Conservation (phyloP, 768 basidiomycete genomes). For the Suillus fuscotomentosus region DNA sequence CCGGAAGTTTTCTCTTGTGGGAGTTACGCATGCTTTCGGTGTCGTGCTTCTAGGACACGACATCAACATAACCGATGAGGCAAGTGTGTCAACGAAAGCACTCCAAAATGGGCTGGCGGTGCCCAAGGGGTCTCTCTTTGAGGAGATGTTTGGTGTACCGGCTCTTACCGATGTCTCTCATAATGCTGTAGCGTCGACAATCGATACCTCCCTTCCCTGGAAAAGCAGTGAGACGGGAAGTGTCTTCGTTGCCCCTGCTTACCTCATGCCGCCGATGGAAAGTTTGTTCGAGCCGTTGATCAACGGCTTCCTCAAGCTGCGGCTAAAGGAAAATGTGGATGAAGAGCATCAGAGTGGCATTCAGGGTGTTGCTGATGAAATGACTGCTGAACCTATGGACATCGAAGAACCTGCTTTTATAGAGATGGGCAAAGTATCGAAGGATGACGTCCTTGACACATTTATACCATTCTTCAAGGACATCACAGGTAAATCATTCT, state of each 20-base stretch:
- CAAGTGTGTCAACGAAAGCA: constrained; percentile 42
- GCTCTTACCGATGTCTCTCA: constrained; percentile 46
- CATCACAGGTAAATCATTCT: constrained; percentile 39
- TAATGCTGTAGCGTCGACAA: constrained; percentile 7
- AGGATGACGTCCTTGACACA: constrained; percentile 53
- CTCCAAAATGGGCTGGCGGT: constrained; percentile 27
- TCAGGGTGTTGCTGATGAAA: constrained; percentile 42
- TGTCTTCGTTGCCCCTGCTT: constrained; percentile 68
- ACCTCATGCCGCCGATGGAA: constrained; percentile 74
- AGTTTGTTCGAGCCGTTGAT: constrained; percentile 67
- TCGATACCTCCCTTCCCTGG: constrained; percentile 28
- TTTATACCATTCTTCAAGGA: constrained; percentile 65
- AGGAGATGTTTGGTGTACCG: constrained; percentile 87
- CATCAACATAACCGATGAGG: constrained; percentile 38
- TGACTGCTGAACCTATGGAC: constrained; percentile 37
- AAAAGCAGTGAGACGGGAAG: constrained; percentile 41
- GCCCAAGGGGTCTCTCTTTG: constrained; percentile 65
- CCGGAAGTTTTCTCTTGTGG: constrained; percentile 56
- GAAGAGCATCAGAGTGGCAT: constrained; percentile 10
- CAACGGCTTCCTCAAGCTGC: constrained; percentile 42
- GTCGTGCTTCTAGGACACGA: constrained; percentile 70
- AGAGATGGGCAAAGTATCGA: constrained; percentile 36
- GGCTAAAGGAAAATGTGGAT: constrained; percentile 20
- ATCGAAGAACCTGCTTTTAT: constrained; percentile 19
- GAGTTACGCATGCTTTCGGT: constrained; percentile 65